Percentiles rank a stretch among this genome's conserved stretches.
These are phyloP conservation scores for Sclerotinia borealis DNA, from an alignment of 2,329 filamentous ascomycete species.

Conservation along the genomic window DNA sequence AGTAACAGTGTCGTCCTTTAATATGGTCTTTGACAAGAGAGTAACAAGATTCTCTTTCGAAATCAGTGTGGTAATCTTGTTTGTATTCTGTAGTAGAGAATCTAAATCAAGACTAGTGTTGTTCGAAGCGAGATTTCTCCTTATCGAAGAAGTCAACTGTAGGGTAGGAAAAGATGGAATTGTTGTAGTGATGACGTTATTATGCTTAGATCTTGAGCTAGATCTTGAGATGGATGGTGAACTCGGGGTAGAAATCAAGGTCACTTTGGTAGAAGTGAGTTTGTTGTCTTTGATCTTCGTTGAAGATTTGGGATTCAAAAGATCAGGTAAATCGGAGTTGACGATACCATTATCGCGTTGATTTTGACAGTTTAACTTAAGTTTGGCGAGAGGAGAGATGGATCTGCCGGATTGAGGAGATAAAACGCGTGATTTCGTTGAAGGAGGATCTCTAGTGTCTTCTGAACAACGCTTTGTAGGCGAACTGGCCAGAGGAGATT, in stretches of 20 bases:
- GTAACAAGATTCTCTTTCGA: not conserved
- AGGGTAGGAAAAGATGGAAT: not conserved
- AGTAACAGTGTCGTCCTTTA: not conserved
- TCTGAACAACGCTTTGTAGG: not conserved
- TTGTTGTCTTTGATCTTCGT: not conserved
- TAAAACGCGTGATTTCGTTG: not conserved
- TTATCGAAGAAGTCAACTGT: not conserved
- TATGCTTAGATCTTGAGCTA: not conserved
- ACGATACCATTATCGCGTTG: not conserved
- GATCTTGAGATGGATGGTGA: not conserved
- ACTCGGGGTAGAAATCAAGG: not conserved
- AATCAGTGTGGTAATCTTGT: not conserved
- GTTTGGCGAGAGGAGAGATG: not conserved
- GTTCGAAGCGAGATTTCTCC: constrained; percentile 1
- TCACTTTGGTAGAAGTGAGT: not conserved
- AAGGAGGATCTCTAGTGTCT: not conserved
- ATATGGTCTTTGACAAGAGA: not conserved
- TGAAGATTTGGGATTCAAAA: not conserved
- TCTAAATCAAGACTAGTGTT: not conserved
- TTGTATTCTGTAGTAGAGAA: not conserved
- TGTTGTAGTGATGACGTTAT: no score
- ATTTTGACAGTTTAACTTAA: not conserved
- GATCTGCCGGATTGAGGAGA: not conserved
- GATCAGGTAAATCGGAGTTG: not conserved
- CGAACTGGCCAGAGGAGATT: not conserved